Base-by-base conservation (phyloP, 768 basidiomycete species). In the Podaxis mareebaensis region DNA sequence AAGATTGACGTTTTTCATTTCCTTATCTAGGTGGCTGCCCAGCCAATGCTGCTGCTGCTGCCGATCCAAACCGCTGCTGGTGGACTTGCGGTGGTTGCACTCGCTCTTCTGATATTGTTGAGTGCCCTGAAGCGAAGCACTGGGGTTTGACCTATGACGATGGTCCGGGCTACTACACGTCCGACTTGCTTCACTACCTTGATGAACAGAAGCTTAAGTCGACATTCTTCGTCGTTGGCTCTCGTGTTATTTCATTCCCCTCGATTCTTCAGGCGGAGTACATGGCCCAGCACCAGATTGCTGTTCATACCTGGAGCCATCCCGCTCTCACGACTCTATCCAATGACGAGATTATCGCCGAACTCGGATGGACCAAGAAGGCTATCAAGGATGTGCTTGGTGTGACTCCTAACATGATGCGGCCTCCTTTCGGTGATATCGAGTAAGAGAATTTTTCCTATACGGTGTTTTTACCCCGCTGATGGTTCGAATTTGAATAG, bases 211-310 rank as follows among this genome's bases (percentile, higher is more conserved):
- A 87, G 56, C 79, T 96, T 72, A 88, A 85, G 71, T 83, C 92
- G 2, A 96, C 95, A 0, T 94, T 96, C 81, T 96, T 95, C 74
- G 83, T 87, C 64, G 91, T 95, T 64, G 92, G 94, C 53, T 94
- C 93, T 20, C 87, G 93, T 57, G 86, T 78, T 52, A 83, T 93
- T 65, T 87, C 86, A 0, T 85, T 86, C 73, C 92, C 92, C 1
- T 73, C 77, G 24, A 85, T 85, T 67, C 76, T 93, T 7, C 92
- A 91, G 70, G 75, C 81, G 17, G 85, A 95, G 78, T 93, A 92
- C 78, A 85, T 93, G 81, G 71, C 71, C 36, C 84, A 87, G 5
- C 92, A 96, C 70, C 93, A 96, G 69, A 84, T 95, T 66, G 88
- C 86, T 1, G 82, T 83, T 8, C 82, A 84, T 67, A 84, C 83